phyloP scores from a whole-genome alignment of 75 land plant species.

The Pinus albicaulis region DNA sequence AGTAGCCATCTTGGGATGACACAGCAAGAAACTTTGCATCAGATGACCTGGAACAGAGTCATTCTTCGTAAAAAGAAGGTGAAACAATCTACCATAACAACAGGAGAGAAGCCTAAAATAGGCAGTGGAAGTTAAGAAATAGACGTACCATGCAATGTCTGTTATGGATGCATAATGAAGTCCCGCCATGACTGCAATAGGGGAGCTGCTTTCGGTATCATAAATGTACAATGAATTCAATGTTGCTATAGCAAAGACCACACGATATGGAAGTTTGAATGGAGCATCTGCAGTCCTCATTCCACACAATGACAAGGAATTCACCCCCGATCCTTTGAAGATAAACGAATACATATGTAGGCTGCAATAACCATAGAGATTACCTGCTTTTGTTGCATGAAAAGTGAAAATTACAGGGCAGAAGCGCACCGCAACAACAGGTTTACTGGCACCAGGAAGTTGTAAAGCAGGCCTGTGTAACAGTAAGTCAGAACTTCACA shows the following conservation, averaged over 20 bases:
- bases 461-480: conserved; percentile 61
- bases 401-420: conserved; percentile 75
- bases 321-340: not conserved
- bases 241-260: conserved; percentile 93
- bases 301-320: not conserved
- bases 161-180: conserved; percentile 96
- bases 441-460: conserved; percentile 81
- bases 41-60: conserved; percentile 52
- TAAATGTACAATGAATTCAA: conserved; percentile 85
- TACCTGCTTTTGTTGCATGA: conserved; percentile 47
- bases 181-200: conserved; percentile 84
- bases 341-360: not conserved
- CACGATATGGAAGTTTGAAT: conserved; percentile 87
- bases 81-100: not conserved
- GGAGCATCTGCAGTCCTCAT: conserved; percentile 32
- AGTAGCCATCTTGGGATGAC: conserved; percentile 96
- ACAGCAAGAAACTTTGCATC: conserved; percentile 78
- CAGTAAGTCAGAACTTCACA: not conserved
- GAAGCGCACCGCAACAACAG: conserved; percentile 83
- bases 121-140: not conserved
- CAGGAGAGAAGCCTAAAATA: not conserved
- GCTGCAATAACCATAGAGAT: not conserved
- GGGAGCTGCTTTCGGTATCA: conserved; percentile 75
- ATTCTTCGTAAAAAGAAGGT: conserved; percentile 2
- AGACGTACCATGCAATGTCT: conserved; percentile 83